Base-by-base conservation (phyloP, 1,284 basidiomycete genomes). In the Cryptococcus sp. region DNA sequence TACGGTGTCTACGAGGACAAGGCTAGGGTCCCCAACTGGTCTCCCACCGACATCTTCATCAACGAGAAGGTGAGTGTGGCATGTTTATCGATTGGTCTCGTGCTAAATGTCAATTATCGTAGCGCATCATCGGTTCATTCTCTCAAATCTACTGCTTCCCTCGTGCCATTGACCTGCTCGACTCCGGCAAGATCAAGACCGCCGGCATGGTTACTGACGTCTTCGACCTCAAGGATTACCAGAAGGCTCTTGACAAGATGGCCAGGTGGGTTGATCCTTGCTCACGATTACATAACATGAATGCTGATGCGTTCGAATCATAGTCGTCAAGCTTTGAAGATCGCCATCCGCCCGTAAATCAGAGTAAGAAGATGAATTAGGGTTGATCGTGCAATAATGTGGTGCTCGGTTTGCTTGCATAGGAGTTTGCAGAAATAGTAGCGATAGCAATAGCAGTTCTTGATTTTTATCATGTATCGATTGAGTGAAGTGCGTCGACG, bases 101-200 rank as follows among this genome's bases (percentile, higher is more conserved):
- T 29, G 4, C 5, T 13, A 5, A 20, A 43, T 6, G 13, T 43
- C 40, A 40, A 25, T 29, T 5, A 29, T 47, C 17, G n/a, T 44
- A 44, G 39, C 53, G 55, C 47, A 89, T 92, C 69, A 87, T 91
- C 64, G 89, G 89, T 37, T 91, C 89, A 2, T 91, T 91, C 79
- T 87, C 89, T 11, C 90, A 92, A 72, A 87, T 86, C 8, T 85
- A 84, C 78, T 92, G 89, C 79, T 92, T 93, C 84, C 89, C 90
- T 55, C 86, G 91, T 47, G 89, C 91, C 7, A 85, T 93, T 49
- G 87, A 86, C n/a, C 91, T 92, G 74, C 84, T 93, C 56, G 90
- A 93, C 70, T 86, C 85, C 67, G 88, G 89, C 34, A 91, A 89
- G 79, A 81, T 93, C 72, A 86, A 82, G 54, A 85, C 89, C 46